A percentile compares a stretch with the other conserved stretches of the same genome.
Conservation (phyloP, 2,329 filamentous ascomycete genomes). For the Tothia fuscella region DNA sequence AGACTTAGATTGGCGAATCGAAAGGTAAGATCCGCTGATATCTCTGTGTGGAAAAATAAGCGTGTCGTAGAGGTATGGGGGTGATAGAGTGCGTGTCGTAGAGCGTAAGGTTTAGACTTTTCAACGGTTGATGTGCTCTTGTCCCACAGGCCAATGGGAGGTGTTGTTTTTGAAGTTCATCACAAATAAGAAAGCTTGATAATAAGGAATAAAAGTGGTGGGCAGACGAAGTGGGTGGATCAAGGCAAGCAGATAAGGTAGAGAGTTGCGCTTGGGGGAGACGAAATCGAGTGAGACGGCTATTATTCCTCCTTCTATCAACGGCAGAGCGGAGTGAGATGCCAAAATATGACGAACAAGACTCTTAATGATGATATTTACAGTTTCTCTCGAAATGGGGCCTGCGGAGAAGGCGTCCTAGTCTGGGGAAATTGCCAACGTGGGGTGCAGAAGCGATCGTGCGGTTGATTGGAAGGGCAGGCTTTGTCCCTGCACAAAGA, state of each 20-base stretch:
- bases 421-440: too few relatives aligned
- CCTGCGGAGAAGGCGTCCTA: too few relatives aligned
- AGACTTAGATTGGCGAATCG: neutral
- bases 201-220: neutral
- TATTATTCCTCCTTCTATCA: too few relatives aligned
- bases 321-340: too few relatives aligned
- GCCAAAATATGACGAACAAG: too few relatives aligned
- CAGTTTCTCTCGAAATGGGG: too few relatives aligned
- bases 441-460: too few relatives aligned
- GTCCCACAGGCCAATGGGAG: constrained; percentile 33
- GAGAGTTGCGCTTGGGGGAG: neutral
- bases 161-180: constrained; percentile 32
- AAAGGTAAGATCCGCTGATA: neutral
- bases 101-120: neutral
- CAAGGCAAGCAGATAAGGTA: neutral
- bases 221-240: neutral
- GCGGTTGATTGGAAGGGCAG: too few relatives aligned
- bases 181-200: constrained; percentile 3
- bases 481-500: too few relatives aligned
- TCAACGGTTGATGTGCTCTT: constrained; percentile 32
- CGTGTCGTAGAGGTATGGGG: constrained; percentile 13
- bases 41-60: constrained; percentile 17
- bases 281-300: too few relatives aligned
- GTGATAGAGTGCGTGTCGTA: constrained; percentile 1
- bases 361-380: too few relatives aligned